These are phyloP conservation scores for Mycena amicta DNA, from an alignment of 768 basidiomycete species.

Conservation along the genomic window DNA sequence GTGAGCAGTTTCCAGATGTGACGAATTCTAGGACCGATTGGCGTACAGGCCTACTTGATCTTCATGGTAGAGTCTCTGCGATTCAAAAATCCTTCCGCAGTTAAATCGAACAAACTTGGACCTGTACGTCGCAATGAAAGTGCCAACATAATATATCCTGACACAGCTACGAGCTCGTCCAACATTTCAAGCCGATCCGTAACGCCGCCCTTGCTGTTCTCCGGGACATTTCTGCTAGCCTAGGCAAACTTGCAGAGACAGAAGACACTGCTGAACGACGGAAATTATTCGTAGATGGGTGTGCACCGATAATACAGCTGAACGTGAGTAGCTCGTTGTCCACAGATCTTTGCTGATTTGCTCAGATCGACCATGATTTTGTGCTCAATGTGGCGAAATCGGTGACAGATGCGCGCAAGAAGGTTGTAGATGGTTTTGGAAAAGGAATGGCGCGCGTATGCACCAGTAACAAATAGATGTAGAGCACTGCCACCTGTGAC, in stretches of 20 bases:
- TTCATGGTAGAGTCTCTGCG: slow-evolving; percentile 70
- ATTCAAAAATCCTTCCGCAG: slow-evolving; percentile 69
- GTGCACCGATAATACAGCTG: slow-evolving; percentile 39
- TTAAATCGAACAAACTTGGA: slow-evolving; percentile 75
- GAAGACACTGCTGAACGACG: slow-evolving; percentile 57
- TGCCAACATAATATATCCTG: slow-evolving; percentile 1
- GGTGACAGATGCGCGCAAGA: slow-evolving; percentile 69
- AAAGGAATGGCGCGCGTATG: slow-evolving; percentile 64
- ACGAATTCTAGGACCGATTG: neutral
- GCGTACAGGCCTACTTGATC: slow-evolving; percentile 66
- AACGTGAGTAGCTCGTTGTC: slow-evolving; percentile 31
- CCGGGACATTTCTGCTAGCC: slow-evolving; percentile 56
- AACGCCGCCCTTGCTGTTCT: slow-evolving; percentile 52
- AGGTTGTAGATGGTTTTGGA: slow-evolving; percentile 68
- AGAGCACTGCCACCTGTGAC: neutral
- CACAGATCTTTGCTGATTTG: slow-evolving; percentile 1
- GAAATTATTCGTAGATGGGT: slow-evolving; percentile 53
- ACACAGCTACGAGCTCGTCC: slow-evolving; percentile 53
- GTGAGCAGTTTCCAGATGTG: slow-evolving; percentile 32
- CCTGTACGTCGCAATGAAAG: slow-evolving; percentile 46
- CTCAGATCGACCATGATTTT: slow-evolving; percentile 67
- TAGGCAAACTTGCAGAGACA: slow-evolving; percentile 53
- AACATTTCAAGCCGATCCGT: slow-evolving; percentile 66
- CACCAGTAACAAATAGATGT: neutral
- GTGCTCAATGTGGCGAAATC: slow-evolving; percentile 63